These are phyloP conservation scores for Mucor lusitanicus DNA, from an alignment of 371 early-diverging fungal genomes.

Conservation along the genomic window DNA sequence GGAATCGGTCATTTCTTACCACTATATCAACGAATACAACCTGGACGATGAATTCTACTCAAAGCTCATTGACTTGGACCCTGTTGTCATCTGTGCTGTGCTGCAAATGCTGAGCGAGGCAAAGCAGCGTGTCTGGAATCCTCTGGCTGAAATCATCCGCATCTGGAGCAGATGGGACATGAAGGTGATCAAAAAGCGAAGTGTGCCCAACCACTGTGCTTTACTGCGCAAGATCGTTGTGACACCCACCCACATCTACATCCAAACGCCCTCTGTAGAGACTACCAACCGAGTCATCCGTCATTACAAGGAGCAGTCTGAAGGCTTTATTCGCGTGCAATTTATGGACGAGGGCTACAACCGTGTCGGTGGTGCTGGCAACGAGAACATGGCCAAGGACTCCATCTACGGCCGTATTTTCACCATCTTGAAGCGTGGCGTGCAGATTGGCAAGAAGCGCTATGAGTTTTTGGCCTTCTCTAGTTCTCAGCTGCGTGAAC, in stretches of 20 bases:
- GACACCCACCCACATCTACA: slow-evolving; percentile 62
- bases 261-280: slow-evolving; percentile 59
- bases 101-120: slow-evolving; percentile 31
- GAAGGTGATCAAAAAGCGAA: slow-evolving; percentile 20
- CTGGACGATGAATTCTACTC: slow-evolving; percentile 36
- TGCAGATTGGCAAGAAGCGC: slow-evolving; percentile 56
- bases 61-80: slow-evolving; percentile 13
- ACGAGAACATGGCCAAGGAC: slow-evolving; percentile 21
- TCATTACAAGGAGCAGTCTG: slow-evolving; percentile 43
- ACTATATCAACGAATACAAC: slow-evolving; percentile 46
- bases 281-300: slow-evolving; percentile 71
- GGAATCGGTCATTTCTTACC: slow-evolving; percentile 43
- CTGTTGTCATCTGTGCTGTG: slow-evolving; percentile 33
- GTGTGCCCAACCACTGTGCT: slow-evolving; percentile 55
- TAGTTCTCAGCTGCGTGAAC: slow-evolving; percentile 67
- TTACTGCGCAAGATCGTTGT: slow-evolving; percentile 61
- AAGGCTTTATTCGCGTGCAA: slow-evolving; percentile 70
- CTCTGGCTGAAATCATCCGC: slow-evolving; percentile 13
- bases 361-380: slow-evolving; percentile 30
- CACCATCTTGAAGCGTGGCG: slow-evolving; percentile 53
- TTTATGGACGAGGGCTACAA: slow-evolving; percentile 67
- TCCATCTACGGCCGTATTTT: slow-evolving; percentile 57
- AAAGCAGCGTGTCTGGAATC: slow-evolving; percentile 46
- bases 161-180: slow-evolving; percentile 22
- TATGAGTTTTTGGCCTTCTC: slow-evolving; percentile 78